These are phyloP conservation scores for Cymodocea nodosa DNA, from an alignment of 116 monocot species.

Conservation along the genomic window DNA sequence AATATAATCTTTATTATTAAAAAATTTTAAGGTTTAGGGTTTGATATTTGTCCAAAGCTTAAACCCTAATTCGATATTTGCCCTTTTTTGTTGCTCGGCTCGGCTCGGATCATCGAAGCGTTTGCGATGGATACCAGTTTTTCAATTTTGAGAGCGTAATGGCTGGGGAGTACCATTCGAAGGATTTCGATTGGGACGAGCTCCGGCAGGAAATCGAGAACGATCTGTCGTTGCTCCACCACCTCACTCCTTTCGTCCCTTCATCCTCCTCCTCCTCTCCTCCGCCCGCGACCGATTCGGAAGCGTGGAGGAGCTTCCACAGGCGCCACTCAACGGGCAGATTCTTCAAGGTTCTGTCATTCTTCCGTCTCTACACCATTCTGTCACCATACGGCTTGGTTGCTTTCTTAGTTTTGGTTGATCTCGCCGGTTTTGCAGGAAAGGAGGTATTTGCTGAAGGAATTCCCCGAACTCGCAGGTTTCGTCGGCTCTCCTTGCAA, in stretches of 20 bases:
- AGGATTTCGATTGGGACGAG: constrained; percentile 78
- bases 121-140: too few species aligned
- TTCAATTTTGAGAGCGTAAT: neutral
- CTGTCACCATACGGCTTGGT: neutral
- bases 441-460: constrained; percentile 85
- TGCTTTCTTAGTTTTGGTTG: neutral
- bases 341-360: constrained; percentile 72
- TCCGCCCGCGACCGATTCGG: constrained; percentile 19
- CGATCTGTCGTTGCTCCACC: constrained; percentile 40
- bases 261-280: constrained; percentile 9
- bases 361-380: neutral
- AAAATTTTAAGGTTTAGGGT: too few species aligned
- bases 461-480: constrained; percentile 59
- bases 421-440: constrained; percentile 37
- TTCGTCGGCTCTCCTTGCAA: constrained; percentile 12
- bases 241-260: constrained; percentile 26
- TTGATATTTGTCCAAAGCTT: too few species aligned
- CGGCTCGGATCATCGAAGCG: too few species aligned
- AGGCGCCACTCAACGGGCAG: constrained; percentile 63
- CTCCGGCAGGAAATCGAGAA: constrained; percentile 41
- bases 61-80: too few species aligned
- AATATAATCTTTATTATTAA: too few species aligned
- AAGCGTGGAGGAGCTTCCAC: constrained; percentile 79
- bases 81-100: too few species aligned
- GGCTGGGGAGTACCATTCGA: constrained; percentile 53